A percentile compares a stretch with the other conserved stretches of the same genome.
Evolutionary conservation across 306 rosid species (phyloP).

Genomic region (Cucumis melo): DNA sequence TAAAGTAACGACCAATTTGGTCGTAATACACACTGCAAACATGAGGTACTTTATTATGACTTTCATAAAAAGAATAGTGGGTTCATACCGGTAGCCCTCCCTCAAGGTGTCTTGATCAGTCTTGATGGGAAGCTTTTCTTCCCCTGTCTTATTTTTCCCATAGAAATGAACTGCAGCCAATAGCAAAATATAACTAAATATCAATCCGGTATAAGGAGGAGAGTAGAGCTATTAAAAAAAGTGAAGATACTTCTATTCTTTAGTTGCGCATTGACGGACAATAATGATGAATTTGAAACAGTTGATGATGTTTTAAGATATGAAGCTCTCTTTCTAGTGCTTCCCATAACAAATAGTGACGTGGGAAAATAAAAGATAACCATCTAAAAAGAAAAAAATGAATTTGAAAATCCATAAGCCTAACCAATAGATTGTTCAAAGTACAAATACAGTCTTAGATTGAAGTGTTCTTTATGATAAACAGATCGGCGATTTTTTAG

Average conservation of each 20-base stretch:
- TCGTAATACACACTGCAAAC: not conserved
- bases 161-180: constrained; percentile 53
- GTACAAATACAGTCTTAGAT: not conserved
- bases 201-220: not conserved
- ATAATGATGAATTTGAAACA: not conserved
- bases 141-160: constrained; percentile 43
- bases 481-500: not conserved
- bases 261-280: not conserved
- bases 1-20: not conserved
- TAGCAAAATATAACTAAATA: not conserved
- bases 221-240: not conserved
- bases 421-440: not conserved
- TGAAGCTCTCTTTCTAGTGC: not conserved
- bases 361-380: not conserved
- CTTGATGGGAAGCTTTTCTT: constrained; percentile 51
- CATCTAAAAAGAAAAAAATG: not conserved
- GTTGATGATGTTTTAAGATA: not conserved
- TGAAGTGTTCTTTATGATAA: not conserved
- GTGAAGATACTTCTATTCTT: not conserved
- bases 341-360: not conserved
- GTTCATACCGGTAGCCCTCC: constrained; percentile 70
- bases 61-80: not conserved
- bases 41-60: not conserved
- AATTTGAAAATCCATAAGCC: not conserved
- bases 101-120: constrained; percentile 85